Evolutionary conservation across 305 asterid genomes (phyloP).

Genomic region (Ajuga reptans): DNA sequence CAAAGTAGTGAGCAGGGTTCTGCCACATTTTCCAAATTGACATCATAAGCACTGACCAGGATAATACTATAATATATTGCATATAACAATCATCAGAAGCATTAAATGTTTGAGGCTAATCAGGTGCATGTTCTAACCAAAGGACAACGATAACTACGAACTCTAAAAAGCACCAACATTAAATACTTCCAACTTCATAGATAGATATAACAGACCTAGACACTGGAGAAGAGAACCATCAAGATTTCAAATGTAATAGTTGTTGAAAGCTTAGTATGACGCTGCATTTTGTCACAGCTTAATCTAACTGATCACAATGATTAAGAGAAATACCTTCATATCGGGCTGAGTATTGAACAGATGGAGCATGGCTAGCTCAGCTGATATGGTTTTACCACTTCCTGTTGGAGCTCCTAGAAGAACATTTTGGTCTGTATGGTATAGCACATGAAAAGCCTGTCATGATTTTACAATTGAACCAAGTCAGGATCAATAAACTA

Average conservation of each 20-base stretch:
- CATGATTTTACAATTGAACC: constrained; percentile 20
- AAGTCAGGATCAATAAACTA: constrained; percentile 26
- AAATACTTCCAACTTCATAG: not conserved
- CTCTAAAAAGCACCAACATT: not conserved
- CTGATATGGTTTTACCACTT: constrained; percentile 98
- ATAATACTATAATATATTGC: not conserved
- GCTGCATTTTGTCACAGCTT: not conserved
- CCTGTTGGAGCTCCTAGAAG: constrained; percentile 99
- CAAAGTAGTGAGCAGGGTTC: no score
- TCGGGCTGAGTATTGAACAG: constrained; percentile 84
- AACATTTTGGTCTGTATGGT: constrained; percentile 86
- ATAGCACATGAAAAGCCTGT: constrained; percentile 91
- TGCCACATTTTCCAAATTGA: no score
- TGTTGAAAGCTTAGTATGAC: not conserved
- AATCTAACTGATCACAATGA: not conserved
- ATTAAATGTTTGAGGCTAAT: not conserved
- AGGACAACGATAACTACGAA: not conserved
- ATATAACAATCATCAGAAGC: not conserved
- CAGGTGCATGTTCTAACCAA: not conserved
- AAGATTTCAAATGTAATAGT: not conserved
- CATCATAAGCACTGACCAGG: not conserved
- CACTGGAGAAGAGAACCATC: not conserved
- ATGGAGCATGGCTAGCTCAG: constrained; percentile 99
- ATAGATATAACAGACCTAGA: not conserved
- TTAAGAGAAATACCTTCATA: constrained; percentile 60